phyloP scores from a whole-genome alignment of 345 rosid species.

The Theobroma cacao region DNA sequence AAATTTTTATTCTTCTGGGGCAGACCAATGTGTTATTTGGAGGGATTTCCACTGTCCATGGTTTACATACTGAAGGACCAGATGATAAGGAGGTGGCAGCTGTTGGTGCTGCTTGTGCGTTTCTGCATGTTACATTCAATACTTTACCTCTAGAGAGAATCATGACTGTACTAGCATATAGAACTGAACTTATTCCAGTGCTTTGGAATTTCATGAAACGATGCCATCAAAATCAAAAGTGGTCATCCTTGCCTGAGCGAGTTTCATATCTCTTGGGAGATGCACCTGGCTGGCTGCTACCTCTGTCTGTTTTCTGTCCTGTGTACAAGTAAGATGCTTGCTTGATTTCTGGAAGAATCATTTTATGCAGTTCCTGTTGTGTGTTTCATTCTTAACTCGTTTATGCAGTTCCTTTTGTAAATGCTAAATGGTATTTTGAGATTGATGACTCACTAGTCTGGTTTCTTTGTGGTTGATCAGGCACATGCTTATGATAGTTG shows the following conservation, averaged over 20 bases:
- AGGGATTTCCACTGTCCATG: slow-evolving; percentile 37
- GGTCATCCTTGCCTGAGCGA: slow-evolving; percentile 66
- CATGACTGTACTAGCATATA: slow-evolving; percentile 88
- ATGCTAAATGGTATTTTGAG: slow-evolving; percentile 1
- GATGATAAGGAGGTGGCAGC: slow-evolving; percentile 70
- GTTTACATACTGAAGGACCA: slow-evolving; percentile 37
- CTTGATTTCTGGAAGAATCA: slow-evolving; percentile 8
- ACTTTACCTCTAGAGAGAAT: slow-evolving; percentile 76
- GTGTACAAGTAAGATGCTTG: slow-evolving; percentile 77
- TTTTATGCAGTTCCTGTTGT: neutral
- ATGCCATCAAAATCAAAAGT: slow-evolving; percentile 81
- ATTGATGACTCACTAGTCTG: neutral
- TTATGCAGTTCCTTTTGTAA: too few species aligned
- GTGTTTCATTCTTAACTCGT: slow-evolving; percentile 9
- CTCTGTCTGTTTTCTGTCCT: slow-evolving; percentile 94
- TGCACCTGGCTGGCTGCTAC: slow-evolving; percentile 93
- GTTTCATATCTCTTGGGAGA: slow-evolving; percentile 69
- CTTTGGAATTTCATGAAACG: slow-evolving; percentile 91
- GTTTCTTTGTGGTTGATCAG: slow-evolving; percentile 47
- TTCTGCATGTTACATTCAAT: slow-evolving; percentile 76
- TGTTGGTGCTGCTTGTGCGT: slow-evolving; percentile 91
- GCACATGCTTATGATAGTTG: slow-evolving; percentile 96
- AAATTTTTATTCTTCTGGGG: slow-evolving; percentile 26
- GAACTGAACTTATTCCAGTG: slow-evolving; percentile 89
- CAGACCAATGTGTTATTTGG: slow-evolving; percentile 82